Base-by-base conservation (phyloP, 148 eudicot genomes). In the Bassia scoparia region DNA sequence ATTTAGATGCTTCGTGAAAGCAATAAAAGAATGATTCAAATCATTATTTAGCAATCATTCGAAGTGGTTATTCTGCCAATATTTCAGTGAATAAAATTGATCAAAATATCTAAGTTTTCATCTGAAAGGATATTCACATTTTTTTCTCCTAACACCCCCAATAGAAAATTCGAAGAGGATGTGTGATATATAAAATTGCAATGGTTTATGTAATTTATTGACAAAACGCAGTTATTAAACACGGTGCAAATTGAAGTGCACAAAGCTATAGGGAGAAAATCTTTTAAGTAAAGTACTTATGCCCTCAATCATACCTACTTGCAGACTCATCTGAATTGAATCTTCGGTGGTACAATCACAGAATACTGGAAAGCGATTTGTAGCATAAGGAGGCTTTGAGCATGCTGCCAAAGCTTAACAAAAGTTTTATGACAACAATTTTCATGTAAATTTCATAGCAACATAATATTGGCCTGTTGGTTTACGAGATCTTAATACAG, bases 361-460 rank as follows among this genome's bases (percentile, higher is more conserved):
- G 96, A 79, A 81, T 94, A 94, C 81, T 94, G 98, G 82, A 94
- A 94, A 70, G 98, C 98, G 73, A 94, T 74, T 85, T 94, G 98
- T 70, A 94, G 26, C 83, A 91, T 85, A 31, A 97, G 98, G 63
- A 85, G 96, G 72, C 91, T 97, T 69, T 86, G 76, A 58, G 84
- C 79, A 78, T 89, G 87, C 59, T 94, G 89, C 71, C 77, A 70
- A 78, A 74, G 69, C 24, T 58, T 17, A 33, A 67, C 18, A n/a
- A 30, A 30, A 68, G 73, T 29, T 24, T 17, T 38, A 13, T 61
- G 37, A 37, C n/a, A 29, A 61, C 20, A 21, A 54, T 63, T 43
- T 53, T 59, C 26, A 70, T 24, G 16, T 12, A 58, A 37, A 18
- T 24, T 34, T 48, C 15, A 23, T 48, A 14, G 68, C 44, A 60